phyloP scores from a whole-genome alignment of 805 yeast species.

The Ogataea pignaliae region DNA sequence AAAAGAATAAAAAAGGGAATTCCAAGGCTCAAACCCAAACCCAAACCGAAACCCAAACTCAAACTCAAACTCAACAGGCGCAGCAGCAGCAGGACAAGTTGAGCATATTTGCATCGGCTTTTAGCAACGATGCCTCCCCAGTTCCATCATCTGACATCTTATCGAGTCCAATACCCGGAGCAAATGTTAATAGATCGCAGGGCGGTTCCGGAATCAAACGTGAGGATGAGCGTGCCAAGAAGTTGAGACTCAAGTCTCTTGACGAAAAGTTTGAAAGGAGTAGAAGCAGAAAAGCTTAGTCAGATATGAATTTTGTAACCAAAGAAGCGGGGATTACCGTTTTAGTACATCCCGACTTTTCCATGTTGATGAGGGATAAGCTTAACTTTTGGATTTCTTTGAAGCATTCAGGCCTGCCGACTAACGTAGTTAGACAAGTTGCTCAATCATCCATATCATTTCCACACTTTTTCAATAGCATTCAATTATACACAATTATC shows the following conservation, averaged over 20 bases:
- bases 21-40: constrained; percentile 1
- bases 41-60: not conserved
- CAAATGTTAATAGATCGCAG: constrained; percentile 8
- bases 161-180: too few species aligned
- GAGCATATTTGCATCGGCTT: constrained; percentile 22
- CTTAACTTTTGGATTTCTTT: too few species aligned
- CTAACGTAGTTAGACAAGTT: too few species aligned
- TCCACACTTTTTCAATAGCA: too few species aligned
- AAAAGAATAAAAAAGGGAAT: not conserved
- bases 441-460: too few species aligned
- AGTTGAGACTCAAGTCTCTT: constrained; percentile 16
- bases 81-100: constrained; percentile 7
- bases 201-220: not conserved
- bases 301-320: too few species aligned
- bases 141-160: not conserved
- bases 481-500: too few species aligned
- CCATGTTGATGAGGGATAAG: too few species aligned
- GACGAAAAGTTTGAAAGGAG: constrained; percentile 19
- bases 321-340: too few species aligned
- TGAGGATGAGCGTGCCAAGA: constrained; percentile 11
- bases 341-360: too few species aligned
- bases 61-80: not conserved
- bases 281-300: constrained; percentile 4
- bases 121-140: constrained; percentile 9
- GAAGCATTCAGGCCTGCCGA: too few species aligned